These are phyloP conservation scores for Kalaharituber pfeilii DNA, from an alignment of 2,329 filamentous ascomycete genomes.

Conservation along the genomic window DNA sequence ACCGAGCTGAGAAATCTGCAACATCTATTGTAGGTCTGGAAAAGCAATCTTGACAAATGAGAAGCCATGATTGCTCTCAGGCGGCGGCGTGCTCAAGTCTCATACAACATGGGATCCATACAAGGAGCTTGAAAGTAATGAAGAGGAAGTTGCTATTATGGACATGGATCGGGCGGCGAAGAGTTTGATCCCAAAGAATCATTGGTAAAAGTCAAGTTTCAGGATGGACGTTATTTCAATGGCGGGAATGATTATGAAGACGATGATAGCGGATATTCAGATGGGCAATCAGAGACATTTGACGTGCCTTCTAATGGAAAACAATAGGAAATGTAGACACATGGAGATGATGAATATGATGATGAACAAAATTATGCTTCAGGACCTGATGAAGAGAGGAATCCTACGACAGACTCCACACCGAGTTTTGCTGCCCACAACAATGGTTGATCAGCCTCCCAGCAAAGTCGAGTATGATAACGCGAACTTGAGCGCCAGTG, in stretches of 20 bases:
- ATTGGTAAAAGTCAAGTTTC: slow-evolving; percentile 4
- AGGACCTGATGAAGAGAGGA: neutral
- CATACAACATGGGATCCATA: slow-evolving; percentile 8
- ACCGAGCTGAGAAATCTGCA: too few species aligned
- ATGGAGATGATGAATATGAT: neutral
- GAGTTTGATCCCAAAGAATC: neutral
- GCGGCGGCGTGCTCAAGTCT: neutral
- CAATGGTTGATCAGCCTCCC: slow-evolving; percentile 14
- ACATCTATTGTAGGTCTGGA: too few species aligned
- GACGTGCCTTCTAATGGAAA: neutral
- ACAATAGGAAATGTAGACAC: neutral
- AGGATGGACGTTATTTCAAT: neutral
- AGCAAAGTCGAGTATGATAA: slow-evolving; percentile 30
- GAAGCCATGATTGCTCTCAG: too few species aligned
- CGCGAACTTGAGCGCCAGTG: slow-evolving; percentile 62
- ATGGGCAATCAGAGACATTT: slow-evolving; percentile 3
- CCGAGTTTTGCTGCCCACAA: slow-evolving; percentile 8
- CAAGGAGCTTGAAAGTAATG: slow-evolving; percentile 15
- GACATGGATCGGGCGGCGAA: neutral
- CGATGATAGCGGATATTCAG: neutral
- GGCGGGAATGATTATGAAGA: neutral
- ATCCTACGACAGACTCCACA: neutral
- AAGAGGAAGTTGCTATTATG: neutral
- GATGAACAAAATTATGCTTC: neutral
- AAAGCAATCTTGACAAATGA: too few species aligned